Percentiles rank a stretch among this genome's conserved stretches.
Conservation (phyloP, 208 protist species). For the Herpetomonas tarakana region DNA sequence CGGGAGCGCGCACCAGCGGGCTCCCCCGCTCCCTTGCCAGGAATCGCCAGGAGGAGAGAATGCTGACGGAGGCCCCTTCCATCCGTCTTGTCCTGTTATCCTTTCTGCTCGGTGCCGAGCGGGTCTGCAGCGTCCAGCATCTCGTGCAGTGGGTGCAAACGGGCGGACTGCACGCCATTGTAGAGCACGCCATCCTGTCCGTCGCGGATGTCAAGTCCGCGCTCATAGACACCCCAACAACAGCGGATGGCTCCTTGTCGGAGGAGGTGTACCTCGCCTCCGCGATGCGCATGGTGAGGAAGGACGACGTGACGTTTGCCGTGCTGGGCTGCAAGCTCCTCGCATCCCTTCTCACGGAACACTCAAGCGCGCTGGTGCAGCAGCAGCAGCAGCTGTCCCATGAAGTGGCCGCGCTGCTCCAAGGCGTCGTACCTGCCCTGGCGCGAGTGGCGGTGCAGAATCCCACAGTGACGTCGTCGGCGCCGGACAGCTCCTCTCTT, state of each 20-base stretch:
- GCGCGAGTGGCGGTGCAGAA: conserved; percentile 61
- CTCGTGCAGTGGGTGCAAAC: conserved; percentile 25
- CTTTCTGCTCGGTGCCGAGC: conserved; percentile 28
- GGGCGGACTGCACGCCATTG: conserved; percentile 17
- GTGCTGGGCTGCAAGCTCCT: conserved; percentile 68
- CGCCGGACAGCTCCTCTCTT: conserved; percentile 29
- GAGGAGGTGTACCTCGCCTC: conserved; percentile 79
- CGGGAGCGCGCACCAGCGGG: background rate
- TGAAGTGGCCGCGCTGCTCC: conserved; percentile 20
- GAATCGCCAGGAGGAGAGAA: background rate
- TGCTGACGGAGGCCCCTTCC: conserved; percentile 24
- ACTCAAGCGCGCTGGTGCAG: background rate
- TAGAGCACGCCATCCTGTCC: conserved; percentile 30
- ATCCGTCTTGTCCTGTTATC: conserved; percentile 26
- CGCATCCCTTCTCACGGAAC: conserved; percentile 35
- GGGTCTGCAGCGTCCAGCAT: conserved; percentile 10
- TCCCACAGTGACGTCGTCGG: conserved; percentile 52
- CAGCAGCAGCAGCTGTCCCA: background rate
- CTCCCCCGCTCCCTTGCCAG: background rate
- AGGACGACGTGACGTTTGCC: conserved; percentile 49
- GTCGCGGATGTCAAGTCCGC: conserved; percentile 37
- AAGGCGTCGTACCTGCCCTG: conserved; percentile 47
- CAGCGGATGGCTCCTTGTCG: conserved; percentile 51
- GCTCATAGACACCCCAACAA: conserved; percentile 60
- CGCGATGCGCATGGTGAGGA: conserved; percentile 39